These are phyloP conservation scores for Suillus sp. DNA, from an alignment of 768 basidiomycete species.

Conservation along the genomic window DNA sequence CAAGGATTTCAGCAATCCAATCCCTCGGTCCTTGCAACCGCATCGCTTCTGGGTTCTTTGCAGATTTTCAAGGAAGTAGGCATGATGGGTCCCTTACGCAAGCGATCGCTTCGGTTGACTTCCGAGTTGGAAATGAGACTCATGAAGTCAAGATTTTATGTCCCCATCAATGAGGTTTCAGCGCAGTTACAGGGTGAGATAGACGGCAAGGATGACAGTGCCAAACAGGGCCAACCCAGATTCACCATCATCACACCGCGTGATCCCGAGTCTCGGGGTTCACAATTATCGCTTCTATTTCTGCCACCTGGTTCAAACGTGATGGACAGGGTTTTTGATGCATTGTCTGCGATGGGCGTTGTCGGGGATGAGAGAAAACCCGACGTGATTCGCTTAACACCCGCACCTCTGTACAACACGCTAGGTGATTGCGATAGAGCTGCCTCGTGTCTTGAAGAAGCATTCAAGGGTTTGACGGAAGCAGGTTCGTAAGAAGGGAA, in stretches of 20 bases:
- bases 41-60: conserved; percentile 81
- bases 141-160: conserved; percentile 61
- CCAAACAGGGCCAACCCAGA: conserved; percentile 33
- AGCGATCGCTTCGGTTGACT: conserved; percentile 73
- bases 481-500: neutral
- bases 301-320: conserved; percentile 54
- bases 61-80: conserved; percentile 79
- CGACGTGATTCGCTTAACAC: conserved; percentile 88
- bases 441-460: conserved; percentile 63
- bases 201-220: conserved; percentile 25
- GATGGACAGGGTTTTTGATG: conserved; percentile 72
- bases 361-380: conserved; percentile 92
- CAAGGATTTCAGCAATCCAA: conserved; percentile 97
- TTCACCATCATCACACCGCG: conserved; percentile 95
- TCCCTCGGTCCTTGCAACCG: conserved; percentile 79
- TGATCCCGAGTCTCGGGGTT: conserved; percentile 67
- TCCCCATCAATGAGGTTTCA: conserved; percentile 42
- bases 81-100: conserved; percentile 67
- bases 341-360: conserved; percentile 69
- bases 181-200: conserved; percentile 24
- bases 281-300: conserved; percentile 87
- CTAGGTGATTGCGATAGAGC: conserved; percentile 75
- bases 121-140: conserved; percentile 68
- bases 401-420: conserved; percentile 86
- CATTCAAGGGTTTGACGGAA: conserved; percentile 38